Evolutionary conservation across 768 basidiomycete species (phyloP), one percentile per base, ranked within the genome.

Genomic region (Kwoniella bestiolae): DNA sequence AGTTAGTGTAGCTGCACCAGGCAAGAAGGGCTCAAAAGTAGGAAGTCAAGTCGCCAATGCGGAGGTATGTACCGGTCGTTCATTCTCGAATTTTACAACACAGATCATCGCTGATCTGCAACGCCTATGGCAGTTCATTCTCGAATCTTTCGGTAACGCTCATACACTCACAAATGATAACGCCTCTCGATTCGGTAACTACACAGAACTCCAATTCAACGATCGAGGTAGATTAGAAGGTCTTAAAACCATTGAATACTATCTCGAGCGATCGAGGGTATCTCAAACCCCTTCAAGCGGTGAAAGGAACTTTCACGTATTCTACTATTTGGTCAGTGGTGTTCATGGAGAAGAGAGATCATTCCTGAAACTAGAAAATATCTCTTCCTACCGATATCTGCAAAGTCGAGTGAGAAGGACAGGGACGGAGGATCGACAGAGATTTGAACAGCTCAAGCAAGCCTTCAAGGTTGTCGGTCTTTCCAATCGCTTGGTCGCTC

Each of bases 241-340:
- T 67, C 84, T 92, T 78, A 98, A 98, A 81, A 94, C 93, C 0
- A 88, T 98, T 68, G 94, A 97, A 78, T 97, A 99, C 83, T 95
- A 95, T 82, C 86, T 99, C 56, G 93, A 97, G 80, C 85, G 91
- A 59, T 91, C 89, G 72, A 88, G 94, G 9, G 92, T 97, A n/a
- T 86, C 92, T 5, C 87, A 88, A 23, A 87, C 91, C 0, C 91
- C 92, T 0, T 68, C 73, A 0, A 73, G 69, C 14, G 94, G 93
- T 60, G 94, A 99, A 81, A 87, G 94, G 11, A 97, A 96, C 71
- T 97, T 98, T 79, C 94, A 99, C 80, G 93, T 95, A 35, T 96
- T 98, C 82, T 97, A 98, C 79, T 96, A 96, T 80, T 87, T 99
- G 74, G 88, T 94, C 64, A 90, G 92, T 0, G 95, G 96, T 26